Evolutionary conservation across 2,329 filamentous ascomycete species (phyloP), one percentile per base, ranked within the genome.

Genomic region (Fusarium humuli): DNA sequence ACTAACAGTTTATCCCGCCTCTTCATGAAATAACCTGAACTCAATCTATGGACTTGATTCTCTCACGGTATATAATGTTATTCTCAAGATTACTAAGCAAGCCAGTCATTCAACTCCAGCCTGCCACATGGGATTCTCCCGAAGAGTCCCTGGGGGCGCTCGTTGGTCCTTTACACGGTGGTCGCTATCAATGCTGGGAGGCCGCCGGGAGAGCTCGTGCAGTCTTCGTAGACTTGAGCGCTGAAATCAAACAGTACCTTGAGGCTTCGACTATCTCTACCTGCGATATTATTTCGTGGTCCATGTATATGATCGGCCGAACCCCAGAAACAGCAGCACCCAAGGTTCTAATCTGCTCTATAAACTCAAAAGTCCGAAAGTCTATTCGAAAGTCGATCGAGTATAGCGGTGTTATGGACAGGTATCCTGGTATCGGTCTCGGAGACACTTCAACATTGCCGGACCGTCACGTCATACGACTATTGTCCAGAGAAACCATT

Each of bases 51-150:
- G 13, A 12, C 13, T 42, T 12, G 8, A 20, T 8, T 42, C 10
- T 6, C n/a, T 22, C 13, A 5, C 4, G 8, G 2, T 2, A 8
- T 7, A 42, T 10, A 13, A 42, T 42, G 40, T n/a, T 42, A 22
- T 42, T 42, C 0, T 42, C n/a, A 42, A 42, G 40, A 42, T 7
- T 42, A 7, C 22, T 42, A 0, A 6, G 40, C n/a, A 42, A 7
- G 14, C n/a, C 8, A 14, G 6, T 6, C 1, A 13, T n/a, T 29
- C 29, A 22, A 1, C 2, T 55, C 0, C 3, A 55, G 2, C 11
- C 22, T 0, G 13, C 9, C 12, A 34, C 8, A 20, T 55, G 52
- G 52, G 1, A n/a, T 0, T 23, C 12, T 0, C 52, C 52, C 1
- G 22, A 25, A 27, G 18, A 18, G 7, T 55, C 41, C 10, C 29